Evolutionary conservation across 2,329 filamentous ascomycete species (phyloP).

Genomic region (Aspergillus flavus): DNA sequence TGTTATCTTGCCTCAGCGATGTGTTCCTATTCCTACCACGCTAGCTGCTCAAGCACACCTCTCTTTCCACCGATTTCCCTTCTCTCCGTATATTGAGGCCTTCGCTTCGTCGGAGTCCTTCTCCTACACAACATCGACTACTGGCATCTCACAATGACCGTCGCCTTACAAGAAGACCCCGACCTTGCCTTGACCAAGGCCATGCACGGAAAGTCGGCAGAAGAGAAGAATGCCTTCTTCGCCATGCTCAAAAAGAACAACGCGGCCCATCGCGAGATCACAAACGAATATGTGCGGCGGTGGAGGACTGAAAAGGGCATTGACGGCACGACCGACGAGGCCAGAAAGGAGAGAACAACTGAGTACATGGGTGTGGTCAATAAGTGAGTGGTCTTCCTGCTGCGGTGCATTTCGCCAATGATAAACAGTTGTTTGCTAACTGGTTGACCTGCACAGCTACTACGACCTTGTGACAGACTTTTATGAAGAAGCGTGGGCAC

Average conservation of each 20-base stretch:
- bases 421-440: not conserved
- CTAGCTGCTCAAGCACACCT: not conserved
- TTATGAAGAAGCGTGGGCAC: constrained; percentile 95
- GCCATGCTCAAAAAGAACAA: constrained; percentile 2
- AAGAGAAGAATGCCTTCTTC: constrained; percentile 4
- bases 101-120: not conserved
- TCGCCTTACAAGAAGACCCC: constrained; percentile 4
- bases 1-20: not conserved
- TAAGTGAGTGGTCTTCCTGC: not conserved
- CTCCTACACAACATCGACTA: not conserved
- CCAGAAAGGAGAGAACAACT: not conserved
- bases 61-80: not conserved
- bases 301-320: constrained; percentile 1
- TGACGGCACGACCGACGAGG: not conserved
- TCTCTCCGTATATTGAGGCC: not conserved
- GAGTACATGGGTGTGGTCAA: constrained; percentile 6
- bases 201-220: constrained; percentile 1
- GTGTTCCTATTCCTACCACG: not conserved
- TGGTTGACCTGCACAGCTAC: constrained; percentile 53
- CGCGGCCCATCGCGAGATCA: not conserved
- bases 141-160: not conserved
- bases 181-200: constrained; percentile 1
- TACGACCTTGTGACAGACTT: constrained; percentile 95
- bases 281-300: not conserved
- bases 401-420: not conserved